phyloP scores from a whole-genome alignment of 805 yeast genomes.

The Priceomyces castillae region DNA sequence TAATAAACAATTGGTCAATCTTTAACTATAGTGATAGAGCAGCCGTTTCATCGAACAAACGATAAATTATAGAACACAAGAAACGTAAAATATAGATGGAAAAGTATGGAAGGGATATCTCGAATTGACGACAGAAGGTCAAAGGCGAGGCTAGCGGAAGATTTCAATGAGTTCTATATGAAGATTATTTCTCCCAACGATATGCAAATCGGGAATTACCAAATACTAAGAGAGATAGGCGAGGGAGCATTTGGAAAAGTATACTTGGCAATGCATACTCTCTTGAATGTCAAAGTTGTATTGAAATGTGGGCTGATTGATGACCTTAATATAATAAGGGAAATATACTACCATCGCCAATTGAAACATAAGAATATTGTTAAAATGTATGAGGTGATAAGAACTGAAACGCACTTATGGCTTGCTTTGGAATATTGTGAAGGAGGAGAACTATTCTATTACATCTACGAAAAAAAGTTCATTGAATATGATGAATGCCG shows the following conservation, averaged over 20 bases:
- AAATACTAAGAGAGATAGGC: constrained; percentile 71
- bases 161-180: constrained; percentile 57
- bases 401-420: constrained; percentile 79
- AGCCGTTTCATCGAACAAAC: not conserved
- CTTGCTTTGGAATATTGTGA: constrained; percentile 89
- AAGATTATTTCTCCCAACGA: constrained; percentile 46
- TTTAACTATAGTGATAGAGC: too few species aligned
- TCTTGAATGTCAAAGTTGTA: constrained; percentile 73
- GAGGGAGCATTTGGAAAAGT: constrained; percentile 94
- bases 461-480: constrained; percentile 51
- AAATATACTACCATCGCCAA: constrained; percentile 83
- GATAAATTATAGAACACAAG: not conserved
- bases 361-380: constrained; percentile 83
- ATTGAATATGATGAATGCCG: constrained; percentile 51
- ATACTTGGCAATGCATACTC: constrained; percentile 74
- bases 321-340: constrained; percentile 86
- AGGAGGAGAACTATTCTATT: constrained; percentile 71
- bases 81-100: not conserved
- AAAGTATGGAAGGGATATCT: constrained; percentile 4
- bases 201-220: constrained; percentile 77
- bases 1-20: too few species aligned
- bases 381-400: constrained; percentile 78
- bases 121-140: constrained; percentile 34
- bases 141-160: constrained; percentile 56
- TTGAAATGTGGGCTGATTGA: constrained; percentile 73